Percentiles rank a stretch among this genome's conserved stretches.
Conservation (phyloP, 805 yeast species). For the Metschnikowia proteae region DNA sequence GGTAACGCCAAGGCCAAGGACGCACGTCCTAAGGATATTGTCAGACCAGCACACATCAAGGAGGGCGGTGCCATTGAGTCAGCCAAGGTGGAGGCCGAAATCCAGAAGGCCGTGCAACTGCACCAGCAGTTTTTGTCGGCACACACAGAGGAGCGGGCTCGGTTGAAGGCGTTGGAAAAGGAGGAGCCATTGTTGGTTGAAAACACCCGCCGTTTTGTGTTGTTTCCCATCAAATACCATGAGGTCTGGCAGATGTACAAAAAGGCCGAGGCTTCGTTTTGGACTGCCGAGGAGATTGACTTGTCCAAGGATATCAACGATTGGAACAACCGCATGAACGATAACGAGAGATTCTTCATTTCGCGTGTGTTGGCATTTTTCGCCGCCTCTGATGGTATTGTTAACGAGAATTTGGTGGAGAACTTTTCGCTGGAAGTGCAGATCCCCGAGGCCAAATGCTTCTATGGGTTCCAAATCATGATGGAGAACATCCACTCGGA, state of each 20-base stretch:
- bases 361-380: conserved; percentile 94
- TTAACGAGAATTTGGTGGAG: conserved; percentile 95
- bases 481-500: conserved; percentile 99
- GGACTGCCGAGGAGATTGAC: conserved; percentile 99
- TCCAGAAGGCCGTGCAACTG: conserved; percentile 24
- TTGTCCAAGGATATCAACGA: conserved; percentile 86
- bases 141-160: conserved; percentile 69
- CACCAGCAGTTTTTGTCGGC: conserved; percentile 56
- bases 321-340: conserved; percentile 87
- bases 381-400: conserved; percentile 98
- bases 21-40: conserved; percentile 18
- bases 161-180: conserved; percentile 70
- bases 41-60: conserved; percentile 17
- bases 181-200: conserved; percentile 86
- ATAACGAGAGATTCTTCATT: conserved; percentile 88
- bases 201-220: conserved; percentile 83
- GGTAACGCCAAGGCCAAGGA: conserved; percentile 14
- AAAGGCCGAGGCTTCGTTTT: conserved; percentile 98
- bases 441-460: conserved; percentile 95
- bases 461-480: conserved; percentile 99
- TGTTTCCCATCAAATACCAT: conserved; percentile 94
- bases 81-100: conserved; percentile 23
- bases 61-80: conserved; percentile 20
- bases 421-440: conserved; percentile 97
- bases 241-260: conserved; percentile 99